Base-by-base conservation (phyloP, 2,329 filamentous ascomycete genomes). In the Dryadomyces quercivorus region DNA sequence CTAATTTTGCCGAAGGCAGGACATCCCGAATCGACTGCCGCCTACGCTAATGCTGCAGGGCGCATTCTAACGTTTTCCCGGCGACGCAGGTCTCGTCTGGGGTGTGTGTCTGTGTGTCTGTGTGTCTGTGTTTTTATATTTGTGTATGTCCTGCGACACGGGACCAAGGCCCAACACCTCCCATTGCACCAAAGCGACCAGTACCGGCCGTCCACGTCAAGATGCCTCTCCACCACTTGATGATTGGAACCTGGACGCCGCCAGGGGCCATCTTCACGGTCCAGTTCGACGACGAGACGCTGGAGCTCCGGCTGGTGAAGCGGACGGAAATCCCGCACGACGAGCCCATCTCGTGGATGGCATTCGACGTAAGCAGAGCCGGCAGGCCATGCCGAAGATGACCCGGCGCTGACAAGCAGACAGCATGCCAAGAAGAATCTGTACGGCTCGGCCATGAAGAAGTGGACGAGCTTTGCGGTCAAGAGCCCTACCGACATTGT, bases 311-410 rank as follows among this genome's bases (percentile, higher is more conserved):
- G 61, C 70, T 93, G 63, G 72, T 94, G 64, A 90, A 92, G 72
- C 82, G 85, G 62, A 93, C 88, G 1, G 81, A 83, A 56, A 93
- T 94, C 55, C 85, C 88, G 5, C 70, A 86, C 52, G 86, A 92
- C 59, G 88, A 95, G 70, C 87, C 89, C 8, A 93, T 95, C 61
- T 94, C 88, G 57, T 95, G 89, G 89, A 92, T 95, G 86, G 85
- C 88, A 16, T 92, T 94, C 64, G 85, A 88, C 67, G 87, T 89
- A 73, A 71, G 84, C 26, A 22, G 42, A 71, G 84, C 56, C 48
- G 48, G 34, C 48, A 40, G 44, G 15, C 7, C 21, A 26, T 5
- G 2, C 45, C 22, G n/a, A 40, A 47, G 20, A n/a, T 36, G 13
- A 8, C 36, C 36, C 18, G 13, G 38, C 45, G 61, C 56, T 66